A percentile compares a stretch with the other conserved stretches of the same genome.
phyloP scores from a whole-genome alignment of 1,284 basidiomycete genomes.

The Ustilago crameri region DNA sequence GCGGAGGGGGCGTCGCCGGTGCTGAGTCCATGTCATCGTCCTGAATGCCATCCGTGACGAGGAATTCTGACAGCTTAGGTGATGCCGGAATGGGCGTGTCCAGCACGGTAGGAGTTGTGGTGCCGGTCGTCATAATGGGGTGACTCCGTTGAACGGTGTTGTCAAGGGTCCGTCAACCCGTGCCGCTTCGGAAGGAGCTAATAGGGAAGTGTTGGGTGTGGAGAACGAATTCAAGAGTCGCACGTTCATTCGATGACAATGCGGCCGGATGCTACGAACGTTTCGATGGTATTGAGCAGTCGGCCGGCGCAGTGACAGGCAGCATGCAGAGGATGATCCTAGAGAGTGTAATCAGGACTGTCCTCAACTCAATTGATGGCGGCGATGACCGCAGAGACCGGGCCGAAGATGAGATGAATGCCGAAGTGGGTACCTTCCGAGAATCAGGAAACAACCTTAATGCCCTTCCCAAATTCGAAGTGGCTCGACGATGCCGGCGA shows the following conservation, averaged over 20 bases:
- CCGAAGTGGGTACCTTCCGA: background rate
- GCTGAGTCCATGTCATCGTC: background rate
- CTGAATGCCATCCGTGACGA: background rate
- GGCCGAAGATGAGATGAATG: no score
- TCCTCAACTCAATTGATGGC: no score
- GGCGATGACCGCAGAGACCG: no score
- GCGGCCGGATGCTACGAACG: no score
- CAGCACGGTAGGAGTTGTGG: slow-evolving; percentile 17
- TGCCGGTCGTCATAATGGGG: slow-evolving; percentile 18
- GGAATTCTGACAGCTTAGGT: background rate
- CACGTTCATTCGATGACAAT: no score
- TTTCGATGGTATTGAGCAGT: no score
- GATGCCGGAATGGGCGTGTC: slow-evolving; percentile 4
- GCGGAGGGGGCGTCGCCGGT: slow-evolving; percentile 9
- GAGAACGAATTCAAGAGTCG: background rate
- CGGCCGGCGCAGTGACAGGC: no score
- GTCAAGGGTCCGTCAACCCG: slow-evolving; percentile 37
- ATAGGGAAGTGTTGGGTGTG: background rate
- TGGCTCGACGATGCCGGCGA: background rate
- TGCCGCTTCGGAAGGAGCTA: background rate
- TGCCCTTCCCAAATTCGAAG: background rate
- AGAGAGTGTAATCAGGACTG: no score
- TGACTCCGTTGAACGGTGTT: slow-evolving; percentile 30
- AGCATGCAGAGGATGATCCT: no score
- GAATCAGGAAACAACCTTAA: no score